Conservation (phyloP, 2,329 filamentous ascomycete species). For the Arthrobotrys sinensis region DNA sequence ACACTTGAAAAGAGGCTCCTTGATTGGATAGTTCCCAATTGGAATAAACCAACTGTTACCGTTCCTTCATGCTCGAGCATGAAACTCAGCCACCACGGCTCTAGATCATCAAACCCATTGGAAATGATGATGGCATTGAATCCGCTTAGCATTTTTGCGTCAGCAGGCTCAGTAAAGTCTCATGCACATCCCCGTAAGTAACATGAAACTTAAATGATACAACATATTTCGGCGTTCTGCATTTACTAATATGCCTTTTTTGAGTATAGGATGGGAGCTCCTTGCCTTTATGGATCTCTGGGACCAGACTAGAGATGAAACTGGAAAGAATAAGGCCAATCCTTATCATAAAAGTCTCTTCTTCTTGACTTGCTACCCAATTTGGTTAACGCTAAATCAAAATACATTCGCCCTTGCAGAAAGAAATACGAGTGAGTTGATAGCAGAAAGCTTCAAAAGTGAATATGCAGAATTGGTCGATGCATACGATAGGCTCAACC, state of each 20-base stretch:
- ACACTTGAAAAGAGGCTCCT: constrained; percentile 13
- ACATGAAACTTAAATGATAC: constrained; percentile 2
- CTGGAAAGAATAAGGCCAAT: background rate
- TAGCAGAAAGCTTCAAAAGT: background rate
- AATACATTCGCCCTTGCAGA: constrained; percentile 6
- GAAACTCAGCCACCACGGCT: constrained; percentile 60
- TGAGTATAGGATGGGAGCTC: constrained; percentile 8
- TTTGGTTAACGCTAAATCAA: background rate
- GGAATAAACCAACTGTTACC: background rate
- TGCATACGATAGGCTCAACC: background rate
- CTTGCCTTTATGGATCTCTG: background rate
- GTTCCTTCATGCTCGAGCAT: constrained; percentile 12
- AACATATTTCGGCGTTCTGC: constrained; percentile 7
- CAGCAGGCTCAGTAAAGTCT: background rate
- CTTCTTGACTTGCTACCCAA: constrained; percentile 1
- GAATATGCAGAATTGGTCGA: background rate
- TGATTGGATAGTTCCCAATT: constrained; percentile 18
- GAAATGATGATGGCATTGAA: constrained; percentile 10
- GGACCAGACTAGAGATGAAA: background rate
- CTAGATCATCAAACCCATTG: constrained; percentile 28
- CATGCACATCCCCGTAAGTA: constrained; percentile 10
- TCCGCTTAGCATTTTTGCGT: constrained; percentile 31
- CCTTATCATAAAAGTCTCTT: background rate
- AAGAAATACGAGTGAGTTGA: background rate
- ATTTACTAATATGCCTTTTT: constrained; percentile 8